phyloP scores from a whole-genome alignment of 331 rosid genomes.

The Phaseolus coccineus region DNA sequence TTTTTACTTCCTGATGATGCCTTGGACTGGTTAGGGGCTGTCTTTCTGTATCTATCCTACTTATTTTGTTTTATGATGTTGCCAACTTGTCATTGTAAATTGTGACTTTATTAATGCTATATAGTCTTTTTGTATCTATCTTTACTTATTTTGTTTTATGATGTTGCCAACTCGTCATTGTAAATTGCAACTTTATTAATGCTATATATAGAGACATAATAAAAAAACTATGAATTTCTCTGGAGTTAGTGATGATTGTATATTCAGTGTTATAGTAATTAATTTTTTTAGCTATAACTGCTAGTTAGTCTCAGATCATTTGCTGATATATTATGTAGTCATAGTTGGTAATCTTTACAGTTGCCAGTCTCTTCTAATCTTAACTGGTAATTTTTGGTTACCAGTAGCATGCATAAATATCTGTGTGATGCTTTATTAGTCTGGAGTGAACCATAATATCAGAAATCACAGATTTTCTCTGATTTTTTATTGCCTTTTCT shows the following conservation, averaged over 20 bases:
- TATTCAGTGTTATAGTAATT: neutral
- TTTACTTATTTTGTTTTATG: neutral
- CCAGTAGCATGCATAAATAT: neutral
- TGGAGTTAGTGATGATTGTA: neutral
- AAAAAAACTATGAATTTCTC: neutral
- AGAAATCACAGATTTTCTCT: no score
- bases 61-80: neutral
- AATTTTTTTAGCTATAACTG: neutral
- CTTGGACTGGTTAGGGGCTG: conserved; percentile 11
- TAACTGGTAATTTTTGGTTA: neutral
- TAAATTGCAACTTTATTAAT: neutral
- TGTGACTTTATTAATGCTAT: neutral
- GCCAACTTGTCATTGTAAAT: neutral
- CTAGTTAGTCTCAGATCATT: neutral
- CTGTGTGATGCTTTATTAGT: no score
- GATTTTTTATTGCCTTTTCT: no score
- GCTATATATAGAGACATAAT: neutral
- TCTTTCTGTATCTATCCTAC: neutral
- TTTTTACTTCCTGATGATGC: neutral
- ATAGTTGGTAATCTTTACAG: neutral
- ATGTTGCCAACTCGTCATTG: neutral
- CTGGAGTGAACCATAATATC: no score
- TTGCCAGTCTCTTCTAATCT: neutral
- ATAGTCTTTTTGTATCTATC: neutral
- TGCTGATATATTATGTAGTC: neutral